Evolutionary conservation across 345 rosid genomes (phyloP).

Genomic region (Microcos paniculata): DNA sequence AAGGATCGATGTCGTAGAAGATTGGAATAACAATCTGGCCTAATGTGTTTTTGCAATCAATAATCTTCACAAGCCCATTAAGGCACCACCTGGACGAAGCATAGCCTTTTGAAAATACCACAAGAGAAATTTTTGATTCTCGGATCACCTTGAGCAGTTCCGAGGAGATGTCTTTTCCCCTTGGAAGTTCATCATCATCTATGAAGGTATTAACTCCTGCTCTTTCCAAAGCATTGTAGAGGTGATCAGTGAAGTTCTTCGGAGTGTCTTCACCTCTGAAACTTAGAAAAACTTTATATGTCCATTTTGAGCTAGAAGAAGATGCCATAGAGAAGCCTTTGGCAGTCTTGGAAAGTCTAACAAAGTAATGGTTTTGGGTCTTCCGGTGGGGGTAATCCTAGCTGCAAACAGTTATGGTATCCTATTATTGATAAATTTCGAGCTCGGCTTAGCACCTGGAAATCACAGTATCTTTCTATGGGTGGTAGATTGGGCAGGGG

Average conservation of each 20-base stretch:
- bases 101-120: constrained; percentile 26
- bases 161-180: constrained; percentile 19
- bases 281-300: constrained; percentile 35
- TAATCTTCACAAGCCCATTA: constrained; percentile 27
- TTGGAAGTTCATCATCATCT: constrained; percentile 24
- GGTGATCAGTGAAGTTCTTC: constrained; percentile 28
- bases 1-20: constrained; percentile 17
- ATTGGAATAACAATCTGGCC: constrained; percentile 26
- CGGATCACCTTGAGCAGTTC: constrained; percentile 25
- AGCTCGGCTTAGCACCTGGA: no score
- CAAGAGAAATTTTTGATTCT: constrained; percentile 21
- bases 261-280: constrained; percentile 35
- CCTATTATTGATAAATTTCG: no score
- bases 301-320: not conserved
- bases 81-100: constrained; percentile 33
- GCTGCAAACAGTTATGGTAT: no score
- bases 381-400: no score
- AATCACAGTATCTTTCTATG: no score
- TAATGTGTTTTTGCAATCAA: constrained; percentile 13
- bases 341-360: not conserved
- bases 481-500: no score
- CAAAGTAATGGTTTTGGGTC: not conserved
- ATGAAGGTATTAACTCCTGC: constrained; percentile 23
- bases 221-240: constrained; percentile 22
- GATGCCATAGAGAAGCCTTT: not conserved